These are phyloP conservation scores for Orychophragmus violaceus DNA, from an alignment of 345 rosid species.

Conservation along the genomic window DNA sequence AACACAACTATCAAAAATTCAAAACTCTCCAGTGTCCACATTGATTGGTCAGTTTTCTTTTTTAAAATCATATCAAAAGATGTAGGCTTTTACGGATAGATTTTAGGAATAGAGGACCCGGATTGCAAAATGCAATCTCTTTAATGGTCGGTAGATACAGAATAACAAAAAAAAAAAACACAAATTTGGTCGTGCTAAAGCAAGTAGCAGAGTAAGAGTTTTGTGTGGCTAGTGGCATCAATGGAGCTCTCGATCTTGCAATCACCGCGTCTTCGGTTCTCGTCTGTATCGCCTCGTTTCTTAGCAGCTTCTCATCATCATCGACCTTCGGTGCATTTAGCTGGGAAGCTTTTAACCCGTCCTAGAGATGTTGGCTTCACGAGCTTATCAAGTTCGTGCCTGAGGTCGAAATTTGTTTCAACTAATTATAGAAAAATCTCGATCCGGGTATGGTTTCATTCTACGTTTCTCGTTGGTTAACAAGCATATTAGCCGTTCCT, in stretches of 20 bases:
- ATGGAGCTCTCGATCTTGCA: conserved; percentile 35
- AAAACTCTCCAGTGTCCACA: not conserved
- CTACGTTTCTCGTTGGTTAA: not conserved
- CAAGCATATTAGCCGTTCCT: not conserved
- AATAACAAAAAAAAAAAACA: not conserved
- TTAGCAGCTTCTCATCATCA: conserved; percentile 19
- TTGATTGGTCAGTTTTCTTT: not conserved
- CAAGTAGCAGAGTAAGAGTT: conserved; percentile 21
- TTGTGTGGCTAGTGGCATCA: conserved; percentile 33
- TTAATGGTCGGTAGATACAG: not conserved
- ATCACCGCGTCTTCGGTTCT: conserved; percentile 16
- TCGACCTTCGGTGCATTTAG: conserved; percentile 11
- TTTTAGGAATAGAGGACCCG: not conserved
- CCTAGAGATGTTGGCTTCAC: conserved; percentile 2
- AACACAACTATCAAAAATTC: not conserved
- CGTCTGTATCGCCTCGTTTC: conserved; percentile 6
- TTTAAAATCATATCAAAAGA: not conserved
- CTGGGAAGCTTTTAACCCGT: not conserved
- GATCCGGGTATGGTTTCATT: conserved; percentile 19
- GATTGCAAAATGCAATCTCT: conserved; percentile 2
- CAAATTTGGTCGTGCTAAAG: not conserved
- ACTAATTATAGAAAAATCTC: conserved; percentile 22
- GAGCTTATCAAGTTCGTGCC: conserved; percentile 26
- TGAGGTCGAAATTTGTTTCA: conserved; percentile 30
- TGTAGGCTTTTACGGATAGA: not conserved